These are phyloP conservation scores for Lactarius tabidus DNA, from an alignment of 768 basidiomycete genomes.

Conservation along the genomic window DNA sequence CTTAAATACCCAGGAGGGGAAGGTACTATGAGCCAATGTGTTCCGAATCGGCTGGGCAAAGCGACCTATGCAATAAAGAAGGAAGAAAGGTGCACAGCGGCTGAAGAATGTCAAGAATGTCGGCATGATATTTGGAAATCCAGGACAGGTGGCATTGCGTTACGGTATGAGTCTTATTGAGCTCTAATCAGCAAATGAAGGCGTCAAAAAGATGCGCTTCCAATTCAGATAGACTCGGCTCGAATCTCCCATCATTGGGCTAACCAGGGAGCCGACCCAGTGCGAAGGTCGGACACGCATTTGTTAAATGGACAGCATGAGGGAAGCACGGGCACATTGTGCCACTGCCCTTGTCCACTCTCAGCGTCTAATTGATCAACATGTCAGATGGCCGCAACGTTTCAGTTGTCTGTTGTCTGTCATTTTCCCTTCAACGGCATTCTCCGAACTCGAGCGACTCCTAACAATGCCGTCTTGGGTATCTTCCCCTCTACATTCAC, in stretches of 20 bases:
- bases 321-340: neutral
- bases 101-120: slow-evolving; percentile 2
- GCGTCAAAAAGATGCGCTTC: neutral
- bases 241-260: neutral
- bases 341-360: neutral
- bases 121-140: slow-evolving; percentile 25
- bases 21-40: neutral
- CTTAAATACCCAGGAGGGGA: slow-evolving; percentile 11
- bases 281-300: neutral
- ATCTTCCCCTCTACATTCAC: neutral
- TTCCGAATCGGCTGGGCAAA: slow-evolving; percentile 10
- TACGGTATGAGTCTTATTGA: slow-evolving; percentile 17
- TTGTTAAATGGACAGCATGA: neutral
- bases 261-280: neutral
- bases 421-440: slow-evolving; percentile 14
- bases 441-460: slow-evolving; percentile 9
- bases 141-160: slow-evolving; percentile 18
- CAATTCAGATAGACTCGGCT: neutral
- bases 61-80: slow-evolving; percentile 12
- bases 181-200: neutral
- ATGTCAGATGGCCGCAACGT: slow-evolving; percentile 3
- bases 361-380: slow-evolving; percentile 16
- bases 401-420: neutral
- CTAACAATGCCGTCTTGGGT: slow-evolving; percentile 4
- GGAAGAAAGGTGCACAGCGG: slow-evolving; percentile 1